Evolutionary conservation across 495 filamentous ascomycete species (phyloP), one percentile per base, ranked within the genome.

Genomic region (Aspergillus bertholletiae): DNA sequence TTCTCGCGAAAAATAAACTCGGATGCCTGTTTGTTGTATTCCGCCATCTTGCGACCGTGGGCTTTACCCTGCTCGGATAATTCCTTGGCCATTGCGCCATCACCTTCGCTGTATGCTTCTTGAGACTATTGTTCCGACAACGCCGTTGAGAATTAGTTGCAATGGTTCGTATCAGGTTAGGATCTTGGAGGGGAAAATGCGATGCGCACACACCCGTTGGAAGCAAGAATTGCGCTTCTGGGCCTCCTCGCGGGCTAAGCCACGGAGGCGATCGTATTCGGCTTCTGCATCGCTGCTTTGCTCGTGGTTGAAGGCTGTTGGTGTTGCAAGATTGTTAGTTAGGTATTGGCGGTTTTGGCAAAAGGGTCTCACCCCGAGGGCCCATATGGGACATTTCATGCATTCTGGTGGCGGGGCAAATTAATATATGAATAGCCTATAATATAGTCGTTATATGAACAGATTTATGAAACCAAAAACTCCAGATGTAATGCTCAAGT

Each of bases 1-100:
- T 97, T 96, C 71, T 90, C 89, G 2, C 89, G 83, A 79, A 97
- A 97, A 58, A 97, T 97, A 69, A 81, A 95, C 50, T 96, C 89
- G 28, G 89, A 89, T 7, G 94, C 94, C 70, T 95, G 88, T 55
- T 78, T 80, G 77, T 96, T 96, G 68, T 92, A 92, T 26, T 82
- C 73, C 44, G 92, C 87, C 82, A 90, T 88, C 58, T 85, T 76
- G 41, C 80, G 80, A 26, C 84, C 89, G 68, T 97, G 92, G 37
- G 71, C 65, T 69, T 97, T 97, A 57, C 88, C 90, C 70, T 95
- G 83, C 56, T 94, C 84, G 7, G 87, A 91, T 21, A 95, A 77
- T 39, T 86, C 66, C 71, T 96, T 91, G 46, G 94, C 94, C 34
- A 60, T 73, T 4, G 82, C 91, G 59, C 88, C 84, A 69, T 97